These are phyloP conservation scores for Cryptococcus sp. DNA, from an alignment of 1,284 basidiomycete genomes.

Conservation along the genomic window DNA sequence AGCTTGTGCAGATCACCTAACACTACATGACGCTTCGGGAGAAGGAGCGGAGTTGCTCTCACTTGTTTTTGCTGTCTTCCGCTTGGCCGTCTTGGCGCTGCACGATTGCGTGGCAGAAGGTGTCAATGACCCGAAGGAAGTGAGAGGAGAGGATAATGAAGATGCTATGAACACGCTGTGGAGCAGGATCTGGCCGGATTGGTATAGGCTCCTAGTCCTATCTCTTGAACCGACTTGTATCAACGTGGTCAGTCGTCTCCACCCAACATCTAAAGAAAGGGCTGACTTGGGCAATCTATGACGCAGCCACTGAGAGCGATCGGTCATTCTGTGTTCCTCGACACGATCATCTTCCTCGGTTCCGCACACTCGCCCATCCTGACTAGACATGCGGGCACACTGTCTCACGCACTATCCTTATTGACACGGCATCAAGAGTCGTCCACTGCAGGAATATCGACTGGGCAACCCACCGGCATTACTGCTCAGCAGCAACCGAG, in stretches of 20 bases:
- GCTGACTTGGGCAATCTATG: not conserved
- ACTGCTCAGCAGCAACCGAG: too few relatives aligned
- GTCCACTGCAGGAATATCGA: too few relatives aligned
- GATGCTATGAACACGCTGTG: conserved; percentile 33
- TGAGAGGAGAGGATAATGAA: conserved; percentile 3
- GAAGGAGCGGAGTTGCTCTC: conserved; percentile 37
- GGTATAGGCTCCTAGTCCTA: conserved; percentile 34
- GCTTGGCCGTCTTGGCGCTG: conserved; percentile 29
- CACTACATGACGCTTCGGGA: conserved; percentile 27
- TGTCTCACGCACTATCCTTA: conserved; percentile 22
- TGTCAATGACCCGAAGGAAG: not conserved
- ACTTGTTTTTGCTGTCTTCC: conserved; percentile 29
- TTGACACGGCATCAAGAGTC: conserved; percentile 19
- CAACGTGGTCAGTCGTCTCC: conserved; percentile 34
- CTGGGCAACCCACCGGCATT: too few relatives aligned
- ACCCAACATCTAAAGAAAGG: not conserved
- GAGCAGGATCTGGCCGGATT: conserved; percentile 46
- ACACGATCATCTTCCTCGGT: conserved; percentile 38
- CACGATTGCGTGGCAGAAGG: conserved; percentile 5
- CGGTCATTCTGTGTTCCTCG: conserved; percentile 35
- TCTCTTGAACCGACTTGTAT: conserved; percentile 29
- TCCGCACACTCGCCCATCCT: conserved; percentile 24
- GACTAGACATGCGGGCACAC: conserved; percentile 18
- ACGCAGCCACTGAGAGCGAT: conserved; percentile 36
- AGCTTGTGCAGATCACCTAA: conserved; percentile 34